These are phyloP conservation scores for Xanthoconium separans DNA, from an alignment of 1,284 basidiomycete genomes.

Conservation along the genomic window DNA sequence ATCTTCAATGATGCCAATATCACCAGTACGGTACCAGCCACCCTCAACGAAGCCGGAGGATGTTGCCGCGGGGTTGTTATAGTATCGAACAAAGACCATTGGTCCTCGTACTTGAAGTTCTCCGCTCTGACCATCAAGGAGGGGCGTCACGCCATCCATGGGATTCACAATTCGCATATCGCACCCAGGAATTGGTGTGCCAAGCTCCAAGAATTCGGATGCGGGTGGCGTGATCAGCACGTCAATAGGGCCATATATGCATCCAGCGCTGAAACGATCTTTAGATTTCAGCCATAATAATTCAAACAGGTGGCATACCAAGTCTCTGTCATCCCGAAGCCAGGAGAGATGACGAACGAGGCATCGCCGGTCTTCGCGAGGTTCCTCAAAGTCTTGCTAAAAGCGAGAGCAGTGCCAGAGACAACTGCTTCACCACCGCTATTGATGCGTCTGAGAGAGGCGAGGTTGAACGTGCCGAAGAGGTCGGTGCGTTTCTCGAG, in stretches of 20 bases:
- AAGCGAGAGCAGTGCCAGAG: conserved; percentile 37
- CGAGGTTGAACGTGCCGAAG: conserved; percentile 20
- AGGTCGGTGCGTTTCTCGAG: conserved; percentile 25
- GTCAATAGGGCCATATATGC: conserved; percentile 35
- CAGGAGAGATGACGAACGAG: conserved; percentile 37
- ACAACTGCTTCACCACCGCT: conserved; percentile 43
- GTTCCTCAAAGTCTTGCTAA: conserved; percentile 34
- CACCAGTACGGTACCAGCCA: conserved; percentile 46
- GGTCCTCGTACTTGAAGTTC: conserved; percentile 41
- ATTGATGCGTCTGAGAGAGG: conserved; percentile 28
- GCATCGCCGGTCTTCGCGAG: conserved; percentile 28
- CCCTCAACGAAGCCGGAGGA: conserved; percentile 38
- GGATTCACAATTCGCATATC: conserved; percentile 37
- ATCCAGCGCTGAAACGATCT: conserved; percentile 34
- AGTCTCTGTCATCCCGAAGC: conserved; percentile 49
- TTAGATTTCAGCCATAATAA: not conserved
- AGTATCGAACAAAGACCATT: conserved; percentile 41
- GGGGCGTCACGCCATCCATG: conserved; percentile 28
- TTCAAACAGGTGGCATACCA: conserved; percentile 21
- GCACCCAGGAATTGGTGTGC: conserved; percentile 23
- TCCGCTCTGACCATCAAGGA: conserved; percentile 32
- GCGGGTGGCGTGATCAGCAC: conserved; percentile 15
- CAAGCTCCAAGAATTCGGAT: conserved; percentile 33
- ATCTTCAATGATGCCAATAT: conserved; percentile 37
- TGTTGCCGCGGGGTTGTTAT: conserved; percentile 41